phyloP scores from a whole-genome alignment of 2,329 filamentous ascomycete species.

The Aspergillus tamarii region DNA sequence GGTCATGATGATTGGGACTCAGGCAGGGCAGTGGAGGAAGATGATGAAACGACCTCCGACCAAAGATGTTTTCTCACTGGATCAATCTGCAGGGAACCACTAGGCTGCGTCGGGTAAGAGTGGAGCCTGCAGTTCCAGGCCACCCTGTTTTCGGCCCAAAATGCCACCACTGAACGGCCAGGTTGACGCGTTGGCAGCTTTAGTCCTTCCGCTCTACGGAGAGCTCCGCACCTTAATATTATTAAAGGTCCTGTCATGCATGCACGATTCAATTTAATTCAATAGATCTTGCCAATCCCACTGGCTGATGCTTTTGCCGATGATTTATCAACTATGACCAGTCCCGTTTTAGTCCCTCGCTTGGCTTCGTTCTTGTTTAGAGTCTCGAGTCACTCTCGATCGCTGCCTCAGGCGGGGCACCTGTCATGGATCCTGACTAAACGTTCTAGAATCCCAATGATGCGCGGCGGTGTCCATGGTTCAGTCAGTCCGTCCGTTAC shows the following conservation, averaged over 20 bases:
- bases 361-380: not conserved
- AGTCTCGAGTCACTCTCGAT: not conserved
- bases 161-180: not conserved
- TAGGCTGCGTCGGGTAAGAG: not conserved
- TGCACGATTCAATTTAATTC: not conserved
- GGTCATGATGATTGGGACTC: not conserved
- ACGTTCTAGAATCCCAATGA: slow-evolving; percentile 13
- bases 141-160: not conserved
- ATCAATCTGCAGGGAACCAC: not conserved
- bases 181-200: not conserved
- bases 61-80: not conserved
- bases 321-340: not conserved
- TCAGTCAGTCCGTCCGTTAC: not conserved
- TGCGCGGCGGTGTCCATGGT: not conserved
- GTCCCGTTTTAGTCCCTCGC: not conserved
- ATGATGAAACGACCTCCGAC: not conserved
- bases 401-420: not conserved
- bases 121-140: not conserved
- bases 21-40: not conserved
- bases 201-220: not conserved
- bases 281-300: not conserved
- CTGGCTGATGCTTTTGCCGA: not conserved
- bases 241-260: not conserved
- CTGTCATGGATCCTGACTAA: slow-evolving; percentile 14
- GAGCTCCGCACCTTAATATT: too few species aligned